Evolutionary conservation across 2,329 filamentous ascomycete species (phyloP).

Genomic region (Paramyrothecium roridum): DNA sequence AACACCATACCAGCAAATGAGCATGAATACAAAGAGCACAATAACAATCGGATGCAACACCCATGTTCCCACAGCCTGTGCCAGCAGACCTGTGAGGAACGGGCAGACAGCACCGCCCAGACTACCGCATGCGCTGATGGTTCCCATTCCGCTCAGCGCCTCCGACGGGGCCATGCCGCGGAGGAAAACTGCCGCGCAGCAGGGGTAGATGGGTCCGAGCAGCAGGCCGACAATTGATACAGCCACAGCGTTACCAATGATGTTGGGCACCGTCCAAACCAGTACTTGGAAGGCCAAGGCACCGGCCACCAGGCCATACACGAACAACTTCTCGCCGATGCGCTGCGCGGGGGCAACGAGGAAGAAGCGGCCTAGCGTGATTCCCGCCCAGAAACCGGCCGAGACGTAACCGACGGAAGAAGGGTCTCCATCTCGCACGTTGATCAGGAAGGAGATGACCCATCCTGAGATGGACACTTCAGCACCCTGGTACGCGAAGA

Average conservation of each 20-base stretch:
- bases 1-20: conserved; percentile 60
- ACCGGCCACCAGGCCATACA: conserved; percentile 59
- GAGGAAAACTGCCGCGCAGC: conserved; percentile 62
- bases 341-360: conserved; percentile 64
- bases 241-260: conserved; percentile 67
- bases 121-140: conserved; percentile 68
- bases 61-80: conserved; percentile 59
- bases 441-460: conserved; percentile 83
- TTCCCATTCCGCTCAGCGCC: conserved; percentile 61
- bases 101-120: conserved; percentile 66
- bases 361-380: conserved; percentile 72
- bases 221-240: conserved; percentile 70
- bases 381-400: conserved; percentile 68
- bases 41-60: conserved; percentile 67
- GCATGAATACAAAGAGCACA: conserved; percentile 61
- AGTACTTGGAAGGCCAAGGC: conserved; percentile 69
- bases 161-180: conserved; percentile 55
- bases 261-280: conserved; percentile 73
- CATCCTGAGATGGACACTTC: conserved; percentile 83
- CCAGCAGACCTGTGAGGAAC: conserved; percentile 62
- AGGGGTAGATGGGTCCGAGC: conserved; percentile 77
- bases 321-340: conserved; percentile 68
- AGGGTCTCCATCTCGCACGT: conserved; percentile 66
- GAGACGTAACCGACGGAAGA: conserved; percentile 76
- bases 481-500: conserved; percentile 82